Evolutionary conservation across 2,329 filamentous ascomycete species (phyloP), one percentile per base, ranked within the genome.

Genomic region (Colletotrichum coccodes): DNA sequence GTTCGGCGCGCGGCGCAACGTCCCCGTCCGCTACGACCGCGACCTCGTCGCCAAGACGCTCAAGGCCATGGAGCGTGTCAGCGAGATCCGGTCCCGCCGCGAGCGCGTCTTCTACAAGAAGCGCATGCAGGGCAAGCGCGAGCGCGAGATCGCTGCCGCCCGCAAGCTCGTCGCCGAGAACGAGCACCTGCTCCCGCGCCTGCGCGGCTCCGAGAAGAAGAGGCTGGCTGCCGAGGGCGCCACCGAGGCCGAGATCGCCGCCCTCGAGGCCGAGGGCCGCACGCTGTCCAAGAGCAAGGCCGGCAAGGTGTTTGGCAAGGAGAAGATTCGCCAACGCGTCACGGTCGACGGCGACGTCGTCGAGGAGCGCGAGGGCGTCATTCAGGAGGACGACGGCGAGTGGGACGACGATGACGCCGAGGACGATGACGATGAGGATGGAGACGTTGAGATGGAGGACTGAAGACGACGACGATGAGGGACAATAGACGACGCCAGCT

Each of bases 71-170:
- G 88, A 94, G 82, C 89, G 95, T 72, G 91, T 98, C 75, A 86
- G 89, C 76, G 95, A 98, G 86, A 95, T 98, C 82, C 87, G 94
- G 62, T 82, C 89, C 67, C 89, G 91, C 78, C 89, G 96, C 78
- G 95, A 98, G 87, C 89, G 94, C 74, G 92, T 92, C 73, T 97
- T 98, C 84, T 98, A 97, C 87, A 95, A 94, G 89, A 91, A 92
- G 79, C 91, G 96, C 79, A 94, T 98, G 93, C 91, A 91, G 60
- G 95, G 95, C 80, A 97, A 97, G 84, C 91, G 92, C 83, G 92
- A 92, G 81, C 89, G 91, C 78, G 91, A 96, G 85, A 86, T 93
- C 72, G 92, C 91, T 76, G 85, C 88, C 72, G 94, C 97, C 78
- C 87, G 94, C 80, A 96, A 95, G 86, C 87, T 98, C 73, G 95